phyloP scores from a whole-genome alignment of 352 stramenopile genomes.

The Globisporangium okanoganense region DNA sequence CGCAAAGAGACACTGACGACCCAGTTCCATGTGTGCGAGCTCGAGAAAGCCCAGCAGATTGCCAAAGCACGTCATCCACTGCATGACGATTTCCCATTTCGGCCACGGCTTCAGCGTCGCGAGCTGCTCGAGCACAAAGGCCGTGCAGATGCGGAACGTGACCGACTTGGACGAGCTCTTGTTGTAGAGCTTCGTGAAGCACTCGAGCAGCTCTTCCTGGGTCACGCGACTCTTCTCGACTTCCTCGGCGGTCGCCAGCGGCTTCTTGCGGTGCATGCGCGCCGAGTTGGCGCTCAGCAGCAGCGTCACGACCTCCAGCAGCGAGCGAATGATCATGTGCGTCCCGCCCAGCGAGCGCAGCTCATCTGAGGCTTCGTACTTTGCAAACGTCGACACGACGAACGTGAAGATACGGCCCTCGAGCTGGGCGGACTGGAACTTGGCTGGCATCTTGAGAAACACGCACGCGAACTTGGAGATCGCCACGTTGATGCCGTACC shows the following conservation, averaged over 20 bases:
- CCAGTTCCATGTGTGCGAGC: conserved; percentile 53
- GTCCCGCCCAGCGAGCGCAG: conserved; percentile 50
- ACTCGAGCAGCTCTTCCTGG: conserved; percentile 41
- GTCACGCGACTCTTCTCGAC: conserved; percentile 2
- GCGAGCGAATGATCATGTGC: conserved; percentile 50
- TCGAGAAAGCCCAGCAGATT: conserved; percentile 56
- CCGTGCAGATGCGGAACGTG: conserved; percentile 71
- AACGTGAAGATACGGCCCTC: conserved; percentile 49
- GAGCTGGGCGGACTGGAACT: conserved; percentile 18
- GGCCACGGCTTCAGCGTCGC: conserved; percentile 47
- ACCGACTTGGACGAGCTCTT: conserved; percentile 63
- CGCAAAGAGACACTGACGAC: conserved; percentile 50
- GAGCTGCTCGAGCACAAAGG: conserved; percentile 64
- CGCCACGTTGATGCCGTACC: conserved; percentile 71
- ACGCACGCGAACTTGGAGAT: conserved; percentile 66
- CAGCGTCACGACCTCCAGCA: conserved; percentile 59
- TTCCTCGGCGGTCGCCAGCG: background rate
- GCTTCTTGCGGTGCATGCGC: background rate
- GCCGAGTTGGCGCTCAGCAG: conserved; percentile 25
- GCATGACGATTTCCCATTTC: conserved; percentile 46
- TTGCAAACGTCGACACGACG: conserved; percentile 50
- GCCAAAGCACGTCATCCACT: conserved; percentile 72
- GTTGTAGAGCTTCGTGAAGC: conserved; percentile 66
- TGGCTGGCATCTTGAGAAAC: conserved; percentile 27
- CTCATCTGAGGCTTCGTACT: conserved; percentile 61